These are phyloP conservation scores for Ophiostoma quercus DNA, from an alignment of 2,329 filamentous ascomycete genomes.

Conservation along the genomic window DNA sequence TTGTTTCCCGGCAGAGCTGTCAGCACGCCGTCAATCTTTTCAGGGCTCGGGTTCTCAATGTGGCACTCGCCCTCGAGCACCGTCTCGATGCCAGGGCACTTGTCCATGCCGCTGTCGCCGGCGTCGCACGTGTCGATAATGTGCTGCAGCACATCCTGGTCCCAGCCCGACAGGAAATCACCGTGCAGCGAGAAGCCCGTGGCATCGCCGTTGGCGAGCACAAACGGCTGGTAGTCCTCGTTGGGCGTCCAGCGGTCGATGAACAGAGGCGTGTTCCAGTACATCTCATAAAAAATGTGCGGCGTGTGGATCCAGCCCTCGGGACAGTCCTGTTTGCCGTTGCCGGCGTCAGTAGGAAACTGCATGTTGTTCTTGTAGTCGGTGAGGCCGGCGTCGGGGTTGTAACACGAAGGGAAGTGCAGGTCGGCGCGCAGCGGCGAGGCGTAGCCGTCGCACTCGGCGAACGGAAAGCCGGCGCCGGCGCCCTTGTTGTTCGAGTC, in stretches of 20 bases:
- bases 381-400: slow-evolving; percentile 54
- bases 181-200: slow-evolving; percentile 67
- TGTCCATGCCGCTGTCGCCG: slow-evolving; percentile 55
- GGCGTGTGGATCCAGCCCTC: slow-evolving; percentile 50
- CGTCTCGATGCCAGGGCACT: slow-evolving; percentile 54
- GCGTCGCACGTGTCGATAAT: slow-evolving; percentile 64
- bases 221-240: slow-evolving; percentile 57
- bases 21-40: slow-evolving; percentile 43
- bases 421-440: slow-evolving; percentile 61
- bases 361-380: slow-evolving; percentile 62
- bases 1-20: slow-evolving; percentile 51
- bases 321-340: slow-evolving; percentile 50
- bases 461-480: slow-evolving; percentile 63
- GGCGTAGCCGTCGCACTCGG: slow-evolving; percentile 58
- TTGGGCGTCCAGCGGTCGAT: slow-evolving; percentile 49
- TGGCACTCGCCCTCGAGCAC: slow-evolving; percentile 48
- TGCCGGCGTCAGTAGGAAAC: slow-evolving; percentile 49
- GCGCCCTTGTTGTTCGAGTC: slow-evolving; percentile 51
- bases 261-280: slow-evolving; percentile 55
- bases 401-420: slow-evolving; percentile 70
- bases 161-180: slow-evolving; percentile 71
- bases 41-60: slow-evolving; percentile 44
- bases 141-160: slow-evolving; percentile 56
- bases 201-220: slow-evolving; percentile 62
- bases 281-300: slow-evolving; percentile 55